Base-by-base conservation (phyloP, 2,329 filamentous ascomycete genomes). In the Colletotrichum sp. region DNA sequence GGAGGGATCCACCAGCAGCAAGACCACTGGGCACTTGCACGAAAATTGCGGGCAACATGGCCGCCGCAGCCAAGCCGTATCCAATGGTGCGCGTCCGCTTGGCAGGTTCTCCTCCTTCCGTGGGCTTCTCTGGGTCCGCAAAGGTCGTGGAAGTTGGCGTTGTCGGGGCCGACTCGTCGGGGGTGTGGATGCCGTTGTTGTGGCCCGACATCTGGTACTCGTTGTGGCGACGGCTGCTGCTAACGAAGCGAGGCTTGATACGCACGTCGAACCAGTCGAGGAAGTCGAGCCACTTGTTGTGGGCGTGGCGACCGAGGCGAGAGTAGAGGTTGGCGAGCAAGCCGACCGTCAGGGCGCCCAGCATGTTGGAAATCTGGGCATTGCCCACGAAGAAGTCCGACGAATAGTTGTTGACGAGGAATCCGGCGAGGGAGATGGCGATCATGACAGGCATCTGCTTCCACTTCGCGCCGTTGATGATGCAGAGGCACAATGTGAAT, bases 11-110 rank as follows among this genome's bases (percentile, higher is more conserved):
- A 32, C 88, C 87, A 0, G 90, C 90, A 5, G 92, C 92, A n/a
- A 93, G 84, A 32, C 91, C 90, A 24, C 89, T 91, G 0, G 92
- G 92, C 30, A 93, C 92, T 78, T 92, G 91, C 3, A 93, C 90
- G 77, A 98, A 98, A 78, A 98, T 98, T 7, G 94, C 96, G 0
- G 96, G 96, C 12, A 98, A 86, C 88, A 98, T 95, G 2, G 94
- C 94, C 0, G 95, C 95, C 0, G 95, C 95, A 0, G 96, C 96
- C 4, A 98, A 90, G 2, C 94, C 94, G 82, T 96, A 95, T 15
- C 93, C 92, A 8, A 92, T 85, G 8, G 87, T 84, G 8, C 88
- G 83, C 81, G 61, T 66, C 77, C 77, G 68, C 79, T 78, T 36
- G 71, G 76, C 26, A 71, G 77, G 52, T 73, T 67, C 77, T 78